Evolutionary conservation across 169 alveolate species (phyloP), one percentile per base, ranked within the genome.

Genomic region (Theileria parva): DNA sequence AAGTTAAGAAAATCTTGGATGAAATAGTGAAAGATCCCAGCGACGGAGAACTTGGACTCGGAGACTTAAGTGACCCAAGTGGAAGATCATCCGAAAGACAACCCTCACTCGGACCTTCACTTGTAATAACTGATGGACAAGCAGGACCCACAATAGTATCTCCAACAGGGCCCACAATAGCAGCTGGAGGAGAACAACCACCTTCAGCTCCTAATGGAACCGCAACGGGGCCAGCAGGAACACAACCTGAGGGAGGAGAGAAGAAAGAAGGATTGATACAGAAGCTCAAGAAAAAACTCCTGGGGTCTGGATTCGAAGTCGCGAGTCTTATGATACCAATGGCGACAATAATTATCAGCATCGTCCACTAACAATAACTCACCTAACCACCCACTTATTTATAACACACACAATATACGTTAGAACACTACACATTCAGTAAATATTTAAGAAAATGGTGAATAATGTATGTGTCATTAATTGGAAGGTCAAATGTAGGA

Each of bases 401-500:
- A 57, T 57, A 25, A 21, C 5, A 21, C n/a, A 25, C 66, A 57
- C 66, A 57, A 57, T 25, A 57, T 13, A 57, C 8, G 8, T 21
- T 19, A 25, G 19, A 57, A 25, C 66, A 57, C 44, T 25, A 65
- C 67, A 44, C 50, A 44, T 44, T 53, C 2, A 44, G 60, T 0
- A 23, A 70, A 50, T 0, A 70, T 17, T 34, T 7, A 0, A 30
- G 6, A 34, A 59, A 37, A 55, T 61, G 76, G 30, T n/a, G 7
- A 34, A 23, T 57, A 15, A 77, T 84, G 79, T 63, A 80, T 50
- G 83, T 91, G 57, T 72, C 95, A 27, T 71, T 91, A 75, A 78
- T 91, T 30, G 95, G 95, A 9, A 65, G 95, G 60, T 91, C 95
- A 13, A 91, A 91, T 74, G 95, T 91, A 48, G 95, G 95, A 27